Evolutionary conservation across 768 basidiomycete genomes (phyloP).

Genomic region (Cyclocybe cylindracea): DNA sequence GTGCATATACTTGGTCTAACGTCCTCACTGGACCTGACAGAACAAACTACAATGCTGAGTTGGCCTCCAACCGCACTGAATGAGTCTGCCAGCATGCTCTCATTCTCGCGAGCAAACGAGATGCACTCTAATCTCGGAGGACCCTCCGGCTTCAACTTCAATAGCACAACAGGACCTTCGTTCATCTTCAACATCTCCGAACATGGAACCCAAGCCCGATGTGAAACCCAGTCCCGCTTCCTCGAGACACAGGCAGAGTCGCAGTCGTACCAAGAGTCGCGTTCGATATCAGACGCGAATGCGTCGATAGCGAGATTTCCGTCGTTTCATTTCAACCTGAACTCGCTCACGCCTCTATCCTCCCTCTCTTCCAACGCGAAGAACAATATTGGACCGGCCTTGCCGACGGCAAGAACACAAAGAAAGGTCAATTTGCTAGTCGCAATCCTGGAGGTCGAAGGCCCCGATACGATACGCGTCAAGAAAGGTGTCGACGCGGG

Average conservation of each 20-base stretch:
- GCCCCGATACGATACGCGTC: slow-evolving; percentile 65
- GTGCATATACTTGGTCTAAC: not conserved
- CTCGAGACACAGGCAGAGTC: slow-evolving; percentile 24
- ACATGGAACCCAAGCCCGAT: slow-evolving; percentile 10
- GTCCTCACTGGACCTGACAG: slow-evolving; percentile 23
- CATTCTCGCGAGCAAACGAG: too few relatives aligned
- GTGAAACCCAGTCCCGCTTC: slow-evolving; percentile 4
- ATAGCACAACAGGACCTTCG: slow-evolving; percentile 22
- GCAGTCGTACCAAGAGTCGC: slow-evolving; percentile 45
- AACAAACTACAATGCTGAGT: slow-evolving; percentile 52
- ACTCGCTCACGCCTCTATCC: slow-evolving; percentile 41
- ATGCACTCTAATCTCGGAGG: too few relatives aligned
- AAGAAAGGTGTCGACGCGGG: slow-evolving; percentile 74
- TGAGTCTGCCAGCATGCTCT: not conserved
- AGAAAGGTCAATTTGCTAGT: slow-evolving; percentile 57
- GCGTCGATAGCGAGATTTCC: slow-evolving; percentile 78
- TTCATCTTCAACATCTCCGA: slow-evolving; percentile 28
- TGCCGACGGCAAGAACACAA: too few relatives aligned
- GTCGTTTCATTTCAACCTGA: slow-evolving; percentile 70
- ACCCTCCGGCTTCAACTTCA: too few relatives aligned
- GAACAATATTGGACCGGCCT: slow-evolving; percentile 16
- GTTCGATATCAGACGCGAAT: slow-evolving; percentile 44
- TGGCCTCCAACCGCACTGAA: slow-evolving; percentile 53
- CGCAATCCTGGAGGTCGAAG: slow-evolving; percentile 75
- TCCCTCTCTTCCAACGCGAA: slow-evolving; percentile 42